Evolutionary conservation across 176 grass and related monocot genomes (phyloP), one percentile per base, ranked within the genome.

Genomic region (Guadua angustifolia): DNA sequence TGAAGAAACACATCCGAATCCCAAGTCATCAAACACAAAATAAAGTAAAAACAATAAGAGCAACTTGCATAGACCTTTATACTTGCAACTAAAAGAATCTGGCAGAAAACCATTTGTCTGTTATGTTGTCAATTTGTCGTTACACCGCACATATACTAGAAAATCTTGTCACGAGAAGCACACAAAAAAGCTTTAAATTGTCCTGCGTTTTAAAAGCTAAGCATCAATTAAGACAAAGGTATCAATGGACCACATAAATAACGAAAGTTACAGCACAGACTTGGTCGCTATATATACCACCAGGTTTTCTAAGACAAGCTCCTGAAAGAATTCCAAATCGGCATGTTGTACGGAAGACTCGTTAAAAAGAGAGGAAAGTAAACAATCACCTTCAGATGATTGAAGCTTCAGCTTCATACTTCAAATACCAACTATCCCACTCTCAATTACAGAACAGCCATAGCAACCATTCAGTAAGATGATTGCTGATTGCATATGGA

Each of bases 61-160:
- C 42, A 75, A 58, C 17, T 63, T 55, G 53, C 19, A 71, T 53
- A 63, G 47, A 33, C 16, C 25, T 49, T 69, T 25, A 9, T 59
- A 43, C 49, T 74, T 62, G 46, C 66, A 72, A 45, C 67, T 49
- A 10, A 62, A 71, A 21, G 55, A 53, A 55, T 38, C 22, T 83
- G 19, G 17, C 57, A 83, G 36, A 61, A 73, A 38, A 22, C 7
- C 55, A 25, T 76, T 24, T 39, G 4, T 25, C 7, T 63, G 42
- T 7, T 29, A 74, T 64, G 43, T 18, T 3, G 11, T 25, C 16
- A 49, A 25, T 55, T 42, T 39, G 47, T 21, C 26, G 75, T 29
- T 66, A 32, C 9, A 66, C 18, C 25, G 43, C 29, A 8, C 32
- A 52, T 49, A 24, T 24, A 59, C 22, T 25, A 60, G 57, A 60